Evolutionary conservation across 805 yeast genomes (phyloP).

Genomic region (Vanderwaltozyma tropicalis): DNA sequence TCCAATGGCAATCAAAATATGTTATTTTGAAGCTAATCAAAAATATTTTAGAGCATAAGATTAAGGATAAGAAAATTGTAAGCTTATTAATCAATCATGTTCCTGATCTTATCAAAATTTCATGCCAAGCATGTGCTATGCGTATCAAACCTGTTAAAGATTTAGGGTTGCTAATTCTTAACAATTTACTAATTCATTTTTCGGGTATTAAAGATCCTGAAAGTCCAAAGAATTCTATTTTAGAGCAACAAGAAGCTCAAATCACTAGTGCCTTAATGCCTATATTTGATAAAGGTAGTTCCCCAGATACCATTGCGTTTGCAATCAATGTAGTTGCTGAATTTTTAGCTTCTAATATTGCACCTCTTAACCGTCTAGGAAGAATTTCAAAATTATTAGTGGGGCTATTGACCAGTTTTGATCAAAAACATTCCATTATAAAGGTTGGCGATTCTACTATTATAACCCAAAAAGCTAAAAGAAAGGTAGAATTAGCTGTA

Average conservation of each 20-base stretch:
- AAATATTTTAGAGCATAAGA: constrained; percentile 6
- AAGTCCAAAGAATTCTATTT: constrained; percentile 55
- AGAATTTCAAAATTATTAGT: constrained; percentile 57
- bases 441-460: constrained; percentile 49
- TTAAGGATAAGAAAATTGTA: constrained; percentile 3
- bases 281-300: constrained; percentile 65
- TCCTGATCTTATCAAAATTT: constrained; percentile 60
- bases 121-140: constrained; percentile 75
- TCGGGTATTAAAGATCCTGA: constrained; percentile 60
- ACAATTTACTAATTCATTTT: constrained; percentile 48
- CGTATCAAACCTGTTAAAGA: constrained; percentile 49
- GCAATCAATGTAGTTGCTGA: constrained; percentile 74
- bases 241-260: constrained; percentile 93
- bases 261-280: constrained; percentile 84
- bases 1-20: constrained; percentile 36
- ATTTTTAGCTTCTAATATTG: constrained; percentile 54
- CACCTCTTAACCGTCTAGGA: constrained; percentile 37
- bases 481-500: constrained; percentile 47
- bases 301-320: constrained; percentile 59
- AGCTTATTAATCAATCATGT: constrained; percentile 29
- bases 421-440: constrained; percentile 23
- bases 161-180: constrained; percentile 57
- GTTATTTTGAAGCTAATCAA: constrained; percentile 30
- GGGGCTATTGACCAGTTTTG: constrained; percentile 50
- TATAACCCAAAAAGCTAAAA: constrained; percentile 35